phyloP scores from a whole-genome alignment of 2,329 filamentous ascomycete genomes.

The Rhexocercosporidium sp. region DNA sequence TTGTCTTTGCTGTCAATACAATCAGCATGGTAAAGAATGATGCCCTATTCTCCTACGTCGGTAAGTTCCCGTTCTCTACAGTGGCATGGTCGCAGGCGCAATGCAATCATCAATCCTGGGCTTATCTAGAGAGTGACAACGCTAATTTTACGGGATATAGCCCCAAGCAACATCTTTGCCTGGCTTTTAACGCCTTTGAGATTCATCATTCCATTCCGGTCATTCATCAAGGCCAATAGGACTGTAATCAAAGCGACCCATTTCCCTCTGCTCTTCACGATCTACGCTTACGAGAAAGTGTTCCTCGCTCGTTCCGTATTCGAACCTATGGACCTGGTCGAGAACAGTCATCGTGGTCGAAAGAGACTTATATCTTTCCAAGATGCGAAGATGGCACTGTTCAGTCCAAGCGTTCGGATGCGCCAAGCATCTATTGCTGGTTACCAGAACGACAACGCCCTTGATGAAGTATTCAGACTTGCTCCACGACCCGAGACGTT shows the following conservation, averaged over 20 bases:
- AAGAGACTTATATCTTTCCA: constrained; percentile 60
- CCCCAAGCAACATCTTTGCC: constrained; percentile 88
- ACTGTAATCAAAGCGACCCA: constrained; percentile 90
- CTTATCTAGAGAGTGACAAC: too few relatives aligned
- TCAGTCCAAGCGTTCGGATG: constrained; percentile 74
- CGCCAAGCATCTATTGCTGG: constrained; percentile 88
- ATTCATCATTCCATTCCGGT: constrained; percentile 77
- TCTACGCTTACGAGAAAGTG: constrained; percentile 85
- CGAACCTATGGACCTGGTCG: constrained; percentile 85
- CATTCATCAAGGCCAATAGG: constrained; percentile 87
- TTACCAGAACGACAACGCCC: constrained; percentile 84
- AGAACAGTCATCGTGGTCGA: constrained; percentile 63
- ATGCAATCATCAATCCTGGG: too few relatives aligned
- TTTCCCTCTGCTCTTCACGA: constrained; percentile 83
- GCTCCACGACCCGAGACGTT: constrained; percentile 66
- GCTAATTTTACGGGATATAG: constrained; percentile 39
- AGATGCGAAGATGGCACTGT: constrained; percentile 62
- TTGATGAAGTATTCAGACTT: constrained; percentile 88
- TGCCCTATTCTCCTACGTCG: constrained; percentile 87
- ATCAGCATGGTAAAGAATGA: constrained; percentile 99
- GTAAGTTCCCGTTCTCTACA: neutral
- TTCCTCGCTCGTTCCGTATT: constrained; percentile 78
- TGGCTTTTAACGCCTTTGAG: constrained; percentile 87
- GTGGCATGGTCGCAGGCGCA: too few relatives aligned
- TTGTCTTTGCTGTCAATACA: constrained; percentile 94